A percentile compares a stretch with the other conserved stretches of the same genome.
Evolutionary conservation across 805 yeast species (phyloP).

Genomic region (Pichia phayaonensis): DNA sequence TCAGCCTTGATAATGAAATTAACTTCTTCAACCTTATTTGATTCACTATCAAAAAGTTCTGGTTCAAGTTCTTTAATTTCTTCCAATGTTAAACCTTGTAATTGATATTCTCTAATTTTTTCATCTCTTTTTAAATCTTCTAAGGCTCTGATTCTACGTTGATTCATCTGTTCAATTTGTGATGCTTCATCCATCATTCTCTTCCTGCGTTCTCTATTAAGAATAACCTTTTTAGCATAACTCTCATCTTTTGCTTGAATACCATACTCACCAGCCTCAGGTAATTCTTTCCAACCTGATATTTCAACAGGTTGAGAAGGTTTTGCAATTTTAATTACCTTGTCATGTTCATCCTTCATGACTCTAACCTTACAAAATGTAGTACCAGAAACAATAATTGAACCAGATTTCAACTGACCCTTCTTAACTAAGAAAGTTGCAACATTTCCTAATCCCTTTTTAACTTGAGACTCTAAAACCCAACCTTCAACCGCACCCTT

Average conservation of each 20-base stretch:
- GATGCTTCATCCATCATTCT: constrained; percentile 48
- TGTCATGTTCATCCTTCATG: constrained; percentile 68
- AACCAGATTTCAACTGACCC: constrained; percentile 67
- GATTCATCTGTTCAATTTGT: constrained; percentile 66
- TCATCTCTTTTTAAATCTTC: constrained; percentile 46
- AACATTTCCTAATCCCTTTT: constrained; percentile 74
- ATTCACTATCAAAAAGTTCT: constrained; percentile 27
- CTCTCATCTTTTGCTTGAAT: constrained; percentile 70
- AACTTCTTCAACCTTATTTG: constrained; percentile 27
- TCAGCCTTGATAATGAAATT: constrained; percentile 81
- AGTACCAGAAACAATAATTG: constrained; percentile 74
- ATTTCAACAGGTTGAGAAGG: constrained; percentile 90
- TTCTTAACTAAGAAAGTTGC: constrained; percentile 80
- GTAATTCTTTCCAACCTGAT: constrained; percentile 90
- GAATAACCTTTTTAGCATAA: constrained; percentile 65
- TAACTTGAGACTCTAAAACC: constrained; percentile 78
- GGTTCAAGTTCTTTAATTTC: constrained; percentile 34
- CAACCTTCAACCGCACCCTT: constrained; percentile 69
- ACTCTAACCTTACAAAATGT: constrained; percentile 80
- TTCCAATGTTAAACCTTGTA: constrained; percentile 51
- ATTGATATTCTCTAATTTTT: constrained; percentile 47
- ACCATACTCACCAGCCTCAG: constrained; percentile 83
- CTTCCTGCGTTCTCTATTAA: constrained; percentile 51
- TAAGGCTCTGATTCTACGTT: constrained; percentile 48
- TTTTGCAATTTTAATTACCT: constrained; percentile 52